Percentiles rank a stretch among this genome's conserved stretches.
Evolutionary conservation across 441 rosid genomes (phyloP).

Genomic region (Adansonia madagascariensis): DNA sequence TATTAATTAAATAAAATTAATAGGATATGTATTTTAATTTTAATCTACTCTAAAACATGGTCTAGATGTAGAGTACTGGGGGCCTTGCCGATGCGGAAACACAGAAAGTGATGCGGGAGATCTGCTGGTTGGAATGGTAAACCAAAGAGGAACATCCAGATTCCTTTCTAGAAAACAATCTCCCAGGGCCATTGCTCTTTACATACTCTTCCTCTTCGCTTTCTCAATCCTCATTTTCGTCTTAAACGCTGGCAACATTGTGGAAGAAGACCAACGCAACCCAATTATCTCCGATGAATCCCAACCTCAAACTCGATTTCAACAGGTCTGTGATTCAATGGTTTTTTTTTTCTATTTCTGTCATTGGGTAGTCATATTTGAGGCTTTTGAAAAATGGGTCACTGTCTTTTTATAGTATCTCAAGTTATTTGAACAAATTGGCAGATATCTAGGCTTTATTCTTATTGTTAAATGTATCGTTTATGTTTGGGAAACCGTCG

Average conservation of each 20-base stretch:
- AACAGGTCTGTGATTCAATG: constrained; percentile 36
- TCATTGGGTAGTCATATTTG: constrained; percentile 13
- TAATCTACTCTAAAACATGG: too few species aligned
- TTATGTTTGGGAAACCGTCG: not conserved
- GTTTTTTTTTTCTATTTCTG: constrained; percentile 15
- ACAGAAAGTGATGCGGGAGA: constrained; percentile 26
- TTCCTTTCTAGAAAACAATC: constrained; percentile 45
- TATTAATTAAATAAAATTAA: too few species aligned
- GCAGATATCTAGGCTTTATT: not conserved
- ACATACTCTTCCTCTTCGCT: constrained; percentile 53
- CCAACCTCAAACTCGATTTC: constrained; percentile 23
- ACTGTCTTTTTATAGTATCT: not conserved
- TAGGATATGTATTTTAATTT: not conserved
- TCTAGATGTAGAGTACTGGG: too few species aligned
- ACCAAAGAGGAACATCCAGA: constrained; percentile 43
- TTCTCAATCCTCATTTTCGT: constrained; percentile 52
- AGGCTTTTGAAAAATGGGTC: constrained; percentile 5
- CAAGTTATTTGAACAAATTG: not conserved
- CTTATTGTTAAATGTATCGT: not conserved
- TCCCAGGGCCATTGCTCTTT: constrained; percentile 40
- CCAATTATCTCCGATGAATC: constrained; percentile 27
- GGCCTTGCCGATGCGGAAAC: not conserved
- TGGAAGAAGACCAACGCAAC: constrained; percentile 44
- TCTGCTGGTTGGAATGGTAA: constrained; percentile 51
- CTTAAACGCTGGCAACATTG: constrained; percentile 45